phyloP scores from a whole-genome alignment of 1,284 basidiomycete species.

The Meira nashicola region DNA sequence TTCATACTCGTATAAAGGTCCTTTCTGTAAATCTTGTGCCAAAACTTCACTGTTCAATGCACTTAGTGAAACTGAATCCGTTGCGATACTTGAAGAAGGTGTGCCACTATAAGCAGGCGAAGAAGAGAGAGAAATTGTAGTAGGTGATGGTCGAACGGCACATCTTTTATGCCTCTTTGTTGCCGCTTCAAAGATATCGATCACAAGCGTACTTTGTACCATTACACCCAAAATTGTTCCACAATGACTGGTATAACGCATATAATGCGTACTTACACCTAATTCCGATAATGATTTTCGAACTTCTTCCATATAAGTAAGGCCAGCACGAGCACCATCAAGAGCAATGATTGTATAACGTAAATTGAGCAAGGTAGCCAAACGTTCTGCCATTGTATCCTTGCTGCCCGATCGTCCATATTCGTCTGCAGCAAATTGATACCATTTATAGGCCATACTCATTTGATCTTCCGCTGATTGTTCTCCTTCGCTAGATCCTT shows the following conservation, averaged over 20 bases:
- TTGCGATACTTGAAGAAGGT: too few relatives aligned
- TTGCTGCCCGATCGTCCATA: not conserved
- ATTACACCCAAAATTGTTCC: constrained; percentile 5
- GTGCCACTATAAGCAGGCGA: too few relatives aligned
- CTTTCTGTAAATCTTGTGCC: too few relatives aligned
- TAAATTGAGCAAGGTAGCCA: constrained; percentile 7
- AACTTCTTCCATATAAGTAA: constrained; percentile 1
- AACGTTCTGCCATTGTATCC: not conserved
- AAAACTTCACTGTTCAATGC: too few relatives aligned
- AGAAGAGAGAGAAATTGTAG: too few relatives aligned
- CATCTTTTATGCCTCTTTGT: not conserved
- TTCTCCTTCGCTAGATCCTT: too few relatives aligned
- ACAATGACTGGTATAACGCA: not conserved
- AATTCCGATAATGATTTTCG: not conserved
- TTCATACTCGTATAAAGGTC: too few relatives aligned
- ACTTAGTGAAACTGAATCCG: too few relatives aligned
- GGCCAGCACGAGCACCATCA: constrained; percentile 19
- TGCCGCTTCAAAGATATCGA: constrained; percentile 7
- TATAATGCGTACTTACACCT: not conserved
- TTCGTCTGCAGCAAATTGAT: not conserved
- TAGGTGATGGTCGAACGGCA: not conserved
- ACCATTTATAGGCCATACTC: not conserved
- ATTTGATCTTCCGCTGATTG: too few relatives aligned
- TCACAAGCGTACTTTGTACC: not conserved
- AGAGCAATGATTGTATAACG: constrained; percentile 21